Evolutionary conservation across 495 filamentous ascomycete species (phyloP).

Genomic region (Gamarada debralockiae): DNA sequence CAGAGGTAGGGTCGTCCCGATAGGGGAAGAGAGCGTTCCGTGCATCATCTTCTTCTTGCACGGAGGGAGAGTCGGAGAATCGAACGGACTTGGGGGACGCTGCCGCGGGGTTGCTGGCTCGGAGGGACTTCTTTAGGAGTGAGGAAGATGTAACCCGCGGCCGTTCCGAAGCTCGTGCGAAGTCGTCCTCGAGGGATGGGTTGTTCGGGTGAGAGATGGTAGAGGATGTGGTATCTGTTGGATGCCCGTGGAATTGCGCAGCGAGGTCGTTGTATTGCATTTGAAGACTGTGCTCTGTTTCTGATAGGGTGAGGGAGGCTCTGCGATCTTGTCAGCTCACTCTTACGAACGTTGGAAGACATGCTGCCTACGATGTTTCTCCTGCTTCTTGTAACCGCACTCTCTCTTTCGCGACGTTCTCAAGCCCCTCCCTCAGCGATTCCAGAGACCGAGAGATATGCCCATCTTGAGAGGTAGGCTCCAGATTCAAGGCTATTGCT

Average conservation of each 20-base stretch:
- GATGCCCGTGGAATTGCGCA: constrained; percentile 57
- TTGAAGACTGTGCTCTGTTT: constrained; percentile 47
- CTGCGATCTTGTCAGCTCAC: constrained; percentile 27
- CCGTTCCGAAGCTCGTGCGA: constrained; percentile 54
- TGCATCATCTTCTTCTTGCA: constrained; percentile 45
- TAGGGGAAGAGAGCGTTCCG: constrained; percentile 65
- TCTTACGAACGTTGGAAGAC: not conserved
- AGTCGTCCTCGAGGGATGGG: constrained; percentile 60
- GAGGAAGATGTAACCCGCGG: constrained; percentile 34
- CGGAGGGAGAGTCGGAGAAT: constrained; percentile 68
- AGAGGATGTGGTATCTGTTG: constrained; percentile 37
- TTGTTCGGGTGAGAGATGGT: constrained; percentile 63
- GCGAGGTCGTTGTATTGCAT: constrained; percentile 56
- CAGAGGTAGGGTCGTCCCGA: constrained; percentile 44
- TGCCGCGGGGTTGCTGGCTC: constrained; percentile 13
- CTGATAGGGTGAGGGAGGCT: constrained; percentile 38
- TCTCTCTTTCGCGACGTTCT: constrained; percentile 66
- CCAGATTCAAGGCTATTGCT: constrained; percentile 80
- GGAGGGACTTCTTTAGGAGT: constrained; percentile 34
- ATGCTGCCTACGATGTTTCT: constrained; percentile 48
- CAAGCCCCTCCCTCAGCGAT: constrained; percentile 78
- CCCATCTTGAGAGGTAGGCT: constrained; percentile 79
- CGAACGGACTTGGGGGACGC: constrained; percentile 71
- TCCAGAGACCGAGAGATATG: constrained; percentile 88
- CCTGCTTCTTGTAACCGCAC: constrained; percentile 54